These are phyloP conservation scores for Penicillium lagena DNA, from an alignment of 495 filamentous ascomycete species.

Conservation along the genomic window DNA sequence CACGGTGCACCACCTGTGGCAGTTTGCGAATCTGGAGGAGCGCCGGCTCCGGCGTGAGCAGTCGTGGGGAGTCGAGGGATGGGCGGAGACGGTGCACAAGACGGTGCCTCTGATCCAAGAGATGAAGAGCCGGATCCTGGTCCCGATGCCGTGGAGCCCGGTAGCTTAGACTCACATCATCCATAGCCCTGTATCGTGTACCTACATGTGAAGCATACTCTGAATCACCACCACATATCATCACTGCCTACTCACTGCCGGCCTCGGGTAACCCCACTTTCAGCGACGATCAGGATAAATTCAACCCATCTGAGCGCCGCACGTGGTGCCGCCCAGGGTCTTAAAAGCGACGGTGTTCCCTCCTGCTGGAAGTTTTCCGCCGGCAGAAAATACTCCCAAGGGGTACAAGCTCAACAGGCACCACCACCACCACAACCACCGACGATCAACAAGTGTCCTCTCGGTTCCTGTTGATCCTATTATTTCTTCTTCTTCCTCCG, in stretches of 20 bases:
- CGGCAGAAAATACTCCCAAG: too few species aligned
- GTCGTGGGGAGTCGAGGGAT: constrained; percentile 92
- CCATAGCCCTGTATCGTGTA: constrained; percentile 15
- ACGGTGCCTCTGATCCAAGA: constrained; percentile 93
- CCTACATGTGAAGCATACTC: constrained; percentile 13
- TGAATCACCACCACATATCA: neutral
- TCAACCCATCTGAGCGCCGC: too few species aligned
- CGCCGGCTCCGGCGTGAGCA: constrained; percentile 84
- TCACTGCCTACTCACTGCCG: neutral
- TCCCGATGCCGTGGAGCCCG: constrained; percentile 94
- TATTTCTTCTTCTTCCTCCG: neutral
- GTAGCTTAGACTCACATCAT: constrained; percentile 50
- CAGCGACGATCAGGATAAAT: neutral
- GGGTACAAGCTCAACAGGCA: too few species aligned
- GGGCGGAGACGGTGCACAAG: constrained; percentile 98
- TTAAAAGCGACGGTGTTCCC: too few species aligned
- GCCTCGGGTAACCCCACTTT: constrained; percentile 18
- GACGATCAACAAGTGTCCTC: too few species aligned
- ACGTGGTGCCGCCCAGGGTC: too few species aligned
- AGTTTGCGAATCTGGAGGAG: constrained; percentile 94
- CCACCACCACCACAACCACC: too few species aligned
- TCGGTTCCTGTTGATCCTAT: neutral
- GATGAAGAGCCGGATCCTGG: constrained; percentile 90
- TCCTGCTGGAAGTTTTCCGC: too few species aligned
- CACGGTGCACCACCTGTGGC: constrained; percentile 97